Conservation (phyloP, 1,284 basidiomycete genomes). For the Ustilago curta region DNA sequence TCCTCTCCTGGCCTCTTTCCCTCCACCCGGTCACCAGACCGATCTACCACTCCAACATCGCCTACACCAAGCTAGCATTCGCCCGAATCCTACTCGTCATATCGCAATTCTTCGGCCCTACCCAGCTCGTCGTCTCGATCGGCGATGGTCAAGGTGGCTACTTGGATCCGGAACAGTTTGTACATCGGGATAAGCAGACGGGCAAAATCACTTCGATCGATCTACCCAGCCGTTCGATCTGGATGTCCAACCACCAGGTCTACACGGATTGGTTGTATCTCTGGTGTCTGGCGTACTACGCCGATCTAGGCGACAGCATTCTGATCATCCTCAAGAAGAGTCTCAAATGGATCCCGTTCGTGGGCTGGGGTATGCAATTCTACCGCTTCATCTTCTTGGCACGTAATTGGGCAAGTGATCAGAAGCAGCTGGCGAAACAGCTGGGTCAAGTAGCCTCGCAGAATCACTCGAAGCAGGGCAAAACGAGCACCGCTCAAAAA, state of each 20-base stretch:
- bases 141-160: slow-evolving; percentile 51
- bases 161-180: slow-evolving; percentile 53
- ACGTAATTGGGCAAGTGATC: slow-evolving; percentile 56
- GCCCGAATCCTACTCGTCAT: slow-evolving; percentile 45
- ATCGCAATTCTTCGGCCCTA: slow-evolving; percentile 61
- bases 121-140: slow-evolving; percentile 55
- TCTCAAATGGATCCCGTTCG: slow-evolving; percentile 60
- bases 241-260: slow-evolving; percentile 63
- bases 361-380: slow-evolving; percentile 66
- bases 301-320: slow-evolving; percentile 52
- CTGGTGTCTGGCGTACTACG: slow-evolving; percentile 62
- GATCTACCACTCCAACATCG: slow-evolving; percentile 41
- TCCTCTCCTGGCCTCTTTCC: slow-evolving; percentile 48
- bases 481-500: slow-evolving; percentile 36
- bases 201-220: slow-evolving; percentile 44
- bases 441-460: slow-evolving; percentile 39
- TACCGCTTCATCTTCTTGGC: slow-evolving; percentile 63
- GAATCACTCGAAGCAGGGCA: neutral
- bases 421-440: slow-evolving; percentile 47
- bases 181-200: slow-evolving; percentile 35
- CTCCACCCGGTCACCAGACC: slow-evolving; percentile 35
- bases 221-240: slow-evolving; percentile 47
- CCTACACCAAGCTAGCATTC: slow-evolving; percentile 57
- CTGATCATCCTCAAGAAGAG: slow-evolving; percentile 60
- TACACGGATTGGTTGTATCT: slow-evolving; percentile 67